Conservation (phyloP, 2,329 filamentous ascomycete species). For the Fusarium sp. region DNA sequence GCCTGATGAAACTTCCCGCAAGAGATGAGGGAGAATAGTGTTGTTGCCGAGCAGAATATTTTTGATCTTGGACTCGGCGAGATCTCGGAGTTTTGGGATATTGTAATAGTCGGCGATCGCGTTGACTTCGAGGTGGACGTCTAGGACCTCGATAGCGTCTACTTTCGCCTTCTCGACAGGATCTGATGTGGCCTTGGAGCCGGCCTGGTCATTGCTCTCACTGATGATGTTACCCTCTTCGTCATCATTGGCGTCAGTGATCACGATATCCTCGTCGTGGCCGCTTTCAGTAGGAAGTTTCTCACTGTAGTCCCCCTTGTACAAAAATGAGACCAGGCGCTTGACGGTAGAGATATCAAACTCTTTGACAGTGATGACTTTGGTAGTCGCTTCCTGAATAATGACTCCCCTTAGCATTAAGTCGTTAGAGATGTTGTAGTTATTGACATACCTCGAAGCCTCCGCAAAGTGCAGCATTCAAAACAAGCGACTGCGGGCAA, state of each 20-base stretch:
- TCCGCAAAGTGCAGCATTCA: background rate
- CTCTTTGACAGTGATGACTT: background rate
- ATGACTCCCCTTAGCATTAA: accelerated
- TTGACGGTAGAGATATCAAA: background rate
- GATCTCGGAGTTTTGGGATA: background rate
- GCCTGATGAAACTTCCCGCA: background rate
- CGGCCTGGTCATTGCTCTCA: too few relatives aligned
- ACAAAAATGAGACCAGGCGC: background rate
- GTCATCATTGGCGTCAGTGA: background rate
- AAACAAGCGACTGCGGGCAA: background rate
- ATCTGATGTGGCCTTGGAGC: too few relatives aligned
- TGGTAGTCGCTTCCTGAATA: background rate
- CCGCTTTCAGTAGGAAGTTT: background rate
- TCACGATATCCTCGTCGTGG: background rate
- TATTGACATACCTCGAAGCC: background rate
- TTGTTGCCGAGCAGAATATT: background rate
- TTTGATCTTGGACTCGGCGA: background rate
- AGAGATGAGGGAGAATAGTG: background rate
- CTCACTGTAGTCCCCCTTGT: background rate
- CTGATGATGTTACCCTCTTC: too few relatives aligned
- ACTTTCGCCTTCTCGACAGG: accelerated
- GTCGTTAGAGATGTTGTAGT: accelerated
- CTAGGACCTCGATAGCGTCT: background rate
- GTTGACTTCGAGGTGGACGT: background rate
- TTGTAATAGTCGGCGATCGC: background rate